Evolutionary conservation across 345 rosid genomes (phyloP).

Genomic region (Laguncularia racemosa): DNA sequence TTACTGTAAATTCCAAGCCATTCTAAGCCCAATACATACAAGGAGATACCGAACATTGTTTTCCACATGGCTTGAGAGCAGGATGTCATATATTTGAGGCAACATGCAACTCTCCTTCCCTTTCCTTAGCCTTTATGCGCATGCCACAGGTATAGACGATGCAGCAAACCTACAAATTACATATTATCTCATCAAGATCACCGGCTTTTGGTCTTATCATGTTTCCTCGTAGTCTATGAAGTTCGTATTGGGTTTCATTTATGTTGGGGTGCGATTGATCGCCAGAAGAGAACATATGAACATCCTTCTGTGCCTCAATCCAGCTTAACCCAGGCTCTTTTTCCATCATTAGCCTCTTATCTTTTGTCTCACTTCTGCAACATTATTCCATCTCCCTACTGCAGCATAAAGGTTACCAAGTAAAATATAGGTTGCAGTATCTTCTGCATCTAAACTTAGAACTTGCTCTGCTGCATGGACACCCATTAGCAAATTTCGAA

Average conservation of each 20-base stretch:
- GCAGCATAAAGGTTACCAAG: constrained; percentile 73
- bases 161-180: neutral
- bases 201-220: constrained; percentile 31
- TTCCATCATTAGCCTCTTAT: constrained; percentile 41
- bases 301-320: constrained; percentile 49
- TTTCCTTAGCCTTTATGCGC: too few relatives aligned
- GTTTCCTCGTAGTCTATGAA: constrained; percentile 33
- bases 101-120: too few relatives aligned
- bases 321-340: constrained; percentile 84
- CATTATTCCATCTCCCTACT: constrained; percentile 57
- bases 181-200: constrained; percentile 9
- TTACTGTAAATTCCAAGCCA: too few relatives aligned
- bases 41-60: too few relatives aligned
- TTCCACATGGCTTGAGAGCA: too few relatives aligned
- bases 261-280: constrained; percentile 39
- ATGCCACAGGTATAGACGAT: too few relatives aligned
- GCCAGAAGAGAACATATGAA: constrained; percentile 53
- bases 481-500: constrained; percentile 45
- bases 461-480: constrained; percentile 56
- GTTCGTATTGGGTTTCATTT: constrained; percentile 34
- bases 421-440: constrained; percentile 49
- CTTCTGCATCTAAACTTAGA: constrained; percentile 45
- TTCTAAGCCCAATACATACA: too few relatives aligned
- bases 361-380: constrained; percentile 52
- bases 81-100: too few relatives aligned